Evolutionary conservation across 1,139 yeast species (phyloP).

Genomic region (Arxiozyma heterogenica): DNA sequence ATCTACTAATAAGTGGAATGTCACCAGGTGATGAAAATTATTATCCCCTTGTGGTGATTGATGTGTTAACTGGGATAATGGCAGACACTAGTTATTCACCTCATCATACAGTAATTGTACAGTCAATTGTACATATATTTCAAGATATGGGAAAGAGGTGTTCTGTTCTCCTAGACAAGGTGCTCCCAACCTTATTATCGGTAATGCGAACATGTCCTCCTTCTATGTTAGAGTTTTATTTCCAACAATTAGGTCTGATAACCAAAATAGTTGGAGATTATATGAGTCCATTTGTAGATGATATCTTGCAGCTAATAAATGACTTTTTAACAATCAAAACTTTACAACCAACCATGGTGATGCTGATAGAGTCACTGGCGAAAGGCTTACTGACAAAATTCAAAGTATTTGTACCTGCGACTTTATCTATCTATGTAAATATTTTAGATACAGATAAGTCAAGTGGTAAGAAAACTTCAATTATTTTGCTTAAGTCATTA

Average conservation of each 20-base stretch:
- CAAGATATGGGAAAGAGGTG: constrained; percentile 82
- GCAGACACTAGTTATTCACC: constrained; percentile 77
- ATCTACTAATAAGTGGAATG: constrained; percentile 84
- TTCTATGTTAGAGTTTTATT: constrained; percentile 76
- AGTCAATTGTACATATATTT: constrained; percentile 84
- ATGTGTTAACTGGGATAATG: constrained; percentile 69
- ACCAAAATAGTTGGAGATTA: constrained; percentile 82
- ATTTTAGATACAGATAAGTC: constrained; percentile 74
- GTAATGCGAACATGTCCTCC: constrained; percentile 84
- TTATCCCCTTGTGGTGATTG: constrained; percentile 90
- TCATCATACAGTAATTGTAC: constrained; percentile 85
- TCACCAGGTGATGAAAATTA: constrained; percentile 91
- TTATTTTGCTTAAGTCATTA: constrained; percentile 72
- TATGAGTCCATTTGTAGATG: constrained; percentile 70
- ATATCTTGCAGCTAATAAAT: constrained; percentile 66
- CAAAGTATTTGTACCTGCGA: constrained; percentile 69
- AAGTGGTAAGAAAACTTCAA: constrained; percentile 52
- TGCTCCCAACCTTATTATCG: constrained; percentile 75
- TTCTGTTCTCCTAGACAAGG: constrained; percentile 75
- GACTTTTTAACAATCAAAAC: constrained; percentile 64
- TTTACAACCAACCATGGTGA: constrained; percentile 70
- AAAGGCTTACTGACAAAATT: constrained; percentile 87
- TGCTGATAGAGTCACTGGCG: constrained; percentile 75
- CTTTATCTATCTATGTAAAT: constrained; percentile 65
- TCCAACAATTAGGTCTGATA: constrained; percentile 77